Conservation (phyloP, 345 rosid genomes). For the Arabidopsis thaliana region DNA sequence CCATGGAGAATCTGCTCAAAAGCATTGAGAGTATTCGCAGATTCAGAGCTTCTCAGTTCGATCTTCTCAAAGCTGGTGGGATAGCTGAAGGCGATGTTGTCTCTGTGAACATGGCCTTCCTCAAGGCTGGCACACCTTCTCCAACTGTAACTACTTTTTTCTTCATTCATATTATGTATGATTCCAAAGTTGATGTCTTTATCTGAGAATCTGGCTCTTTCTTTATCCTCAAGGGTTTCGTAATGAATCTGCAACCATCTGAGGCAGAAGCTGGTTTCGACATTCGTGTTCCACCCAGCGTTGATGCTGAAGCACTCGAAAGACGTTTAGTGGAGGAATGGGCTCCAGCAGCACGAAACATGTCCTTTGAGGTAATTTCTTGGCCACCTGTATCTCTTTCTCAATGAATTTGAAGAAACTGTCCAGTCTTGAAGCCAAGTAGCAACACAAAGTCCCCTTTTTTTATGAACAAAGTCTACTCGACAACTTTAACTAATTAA, state of each 20-base stretch:
- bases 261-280: constrained; percentile 99
- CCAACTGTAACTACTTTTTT: constrained; percentile 60
- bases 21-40: constrained; percentile 82
- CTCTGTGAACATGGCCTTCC: constrained; percentile 80
- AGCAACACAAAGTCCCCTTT: too few relatives aligned
- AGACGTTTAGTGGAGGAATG: constrained; percentile 91
- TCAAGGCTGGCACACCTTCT: constrained; percentile 95
- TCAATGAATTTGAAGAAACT: too few relatives aligned
- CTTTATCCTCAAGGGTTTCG: constrained; percentile 64
- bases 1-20: constrained; percentile 86
- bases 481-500: constrained; percentile 27
- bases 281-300: constrained; percentile 79
- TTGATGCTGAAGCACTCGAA: constrained; percentile 73
- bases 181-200: constrained; percentile 23
- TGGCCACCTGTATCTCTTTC: neutral
- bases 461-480: neutral
- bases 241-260: constrained; percentile 97
- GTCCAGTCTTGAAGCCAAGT: too few relatives aligned
- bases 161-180: neutral
- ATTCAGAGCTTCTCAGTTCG: constrained; percentile 93
- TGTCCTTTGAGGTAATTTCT: constrained; percentile 77
- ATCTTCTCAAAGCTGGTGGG: constrained; percentile 80
- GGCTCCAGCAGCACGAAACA: constrained; percentile 91
- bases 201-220: neutral
- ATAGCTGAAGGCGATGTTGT: constrained; percentile 86